phyloP scores from a whole-genome alignment of 495 filamentous ascomycete genomes.

The Aspergillus mulundensis region DNA sequence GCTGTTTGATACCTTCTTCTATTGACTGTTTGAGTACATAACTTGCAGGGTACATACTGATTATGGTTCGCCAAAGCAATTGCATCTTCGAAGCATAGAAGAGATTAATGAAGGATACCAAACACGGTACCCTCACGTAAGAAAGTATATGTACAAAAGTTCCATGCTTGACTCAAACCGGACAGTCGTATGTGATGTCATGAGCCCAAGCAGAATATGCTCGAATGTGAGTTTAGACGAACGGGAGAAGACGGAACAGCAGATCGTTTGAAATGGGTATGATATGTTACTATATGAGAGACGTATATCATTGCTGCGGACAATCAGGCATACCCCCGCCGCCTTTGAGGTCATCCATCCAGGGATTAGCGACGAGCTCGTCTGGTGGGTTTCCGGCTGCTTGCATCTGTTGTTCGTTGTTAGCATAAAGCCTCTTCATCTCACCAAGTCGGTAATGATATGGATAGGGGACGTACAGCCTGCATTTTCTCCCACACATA shows the following conservation, averaged over 20 bases:
- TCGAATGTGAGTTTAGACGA: too few species aligned
- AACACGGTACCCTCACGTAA: not conserved
- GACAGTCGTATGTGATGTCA: not conserved
- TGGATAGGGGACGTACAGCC: constrained; percentile 64
- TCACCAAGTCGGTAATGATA: not conserved
- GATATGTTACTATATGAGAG: constrained; percentile 19
- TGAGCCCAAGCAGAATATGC: not conserved
- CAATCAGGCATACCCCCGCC: constrained; percentile 38
- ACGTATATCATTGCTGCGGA: constrained; percentile 34
- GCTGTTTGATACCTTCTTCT: not conserved
- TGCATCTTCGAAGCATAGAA: too few species aligned
- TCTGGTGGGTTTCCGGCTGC: constrained; percentile 81
- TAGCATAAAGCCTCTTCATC: constrained; percentile 2
- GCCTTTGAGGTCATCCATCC: constrained; percentile 33
- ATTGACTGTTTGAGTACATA: not conserved
- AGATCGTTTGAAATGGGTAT: not conserved
- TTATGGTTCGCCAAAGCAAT: not conserved
- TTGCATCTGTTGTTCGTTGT: constrained; percentile 73
- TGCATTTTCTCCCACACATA: constrained; percentile 98
- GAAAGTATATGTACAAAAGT: constrained; percentile 15
- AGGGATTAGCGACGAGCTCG: constrained; percentile 80
- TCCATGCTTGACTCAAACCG: not conserved
- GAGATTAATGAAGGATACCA: too few species aligned
- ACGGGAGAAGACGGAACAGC: not conserved
- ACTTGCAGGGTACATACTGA: not conserved